Percentiles rank a stretch among this genome's conserved stretches.
Evolutionary conservation across 805 yeast genomes (phyloP).

Genomic region (Saccharomycopsis sp.): DNA sequence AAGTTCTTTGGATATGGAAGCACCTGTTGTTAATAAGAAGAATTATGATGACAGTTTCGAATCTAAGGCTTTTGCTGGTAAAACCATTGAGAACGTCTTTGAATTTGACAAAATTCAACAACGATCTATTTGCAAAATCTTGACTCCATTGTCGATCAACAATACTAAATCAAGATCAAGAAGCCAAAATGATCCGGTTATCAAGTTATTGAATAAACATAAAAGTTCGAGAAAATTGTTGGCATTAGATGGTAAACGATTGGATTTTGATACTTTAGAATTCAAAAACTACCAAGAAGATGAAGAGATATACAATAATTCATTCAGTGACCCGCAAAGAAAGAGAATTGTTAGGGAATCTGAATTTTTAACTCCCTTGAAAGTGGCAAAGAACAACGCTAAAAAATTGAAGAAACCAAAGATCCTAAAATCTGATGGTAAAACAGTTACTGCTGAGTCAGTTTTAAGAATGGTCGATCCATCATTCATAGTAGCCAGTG

Average conservation of each 20-base stretch:
- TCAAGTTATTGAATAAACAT: slow-evolving; percentile 12
- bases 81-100: slow-evolving; percentile 4
- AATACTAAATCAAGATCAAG: neutral
- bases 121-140: slow-evolving; percentile 13
- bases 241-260: slow-evolving; percentile 7
- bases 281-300: slow-evolving; percentile 4
- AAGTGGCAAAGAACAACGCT: neutral
- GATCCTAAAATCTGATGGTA: slow-evolving; percentile 21
- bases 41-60: slow-evolving; percentile 4
- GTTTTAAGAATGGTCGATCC: slow-evolving; percentile 22
- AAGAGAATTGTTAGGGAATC: slow-evolving; percentile 9
- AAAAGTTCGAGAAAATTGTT: slow-evolving; percentile 6
- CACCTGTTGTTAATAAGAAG: slow-evolving; percentile 16
- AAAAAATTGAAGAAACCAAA: slow-evolving; percentile 22
- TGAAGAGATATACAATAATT: slow-evolving; percentile 5
- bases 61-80: neutral
- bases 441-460: slow-evolving; percentile 22
- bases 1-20: slow-evolving; percentile 11
- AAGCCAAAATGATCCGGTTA: slow-evolving; percentile 14
- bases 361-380: slow-evolving; percentile 15
- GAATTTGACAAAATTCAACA: slow-evolving; percentile 10
- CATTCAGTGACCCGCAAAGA: slow-evolving; percentile 13
- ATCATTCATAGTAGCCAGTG: slow-evolving; percentile 20
- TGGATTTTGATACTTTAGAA: slow-evolving; percentile 17
- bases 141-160: slow-evolving; percentile 11